Conservation (phyloP, 495 filamentous ascomycete species). For the Xylaria telfairii region DNA sequence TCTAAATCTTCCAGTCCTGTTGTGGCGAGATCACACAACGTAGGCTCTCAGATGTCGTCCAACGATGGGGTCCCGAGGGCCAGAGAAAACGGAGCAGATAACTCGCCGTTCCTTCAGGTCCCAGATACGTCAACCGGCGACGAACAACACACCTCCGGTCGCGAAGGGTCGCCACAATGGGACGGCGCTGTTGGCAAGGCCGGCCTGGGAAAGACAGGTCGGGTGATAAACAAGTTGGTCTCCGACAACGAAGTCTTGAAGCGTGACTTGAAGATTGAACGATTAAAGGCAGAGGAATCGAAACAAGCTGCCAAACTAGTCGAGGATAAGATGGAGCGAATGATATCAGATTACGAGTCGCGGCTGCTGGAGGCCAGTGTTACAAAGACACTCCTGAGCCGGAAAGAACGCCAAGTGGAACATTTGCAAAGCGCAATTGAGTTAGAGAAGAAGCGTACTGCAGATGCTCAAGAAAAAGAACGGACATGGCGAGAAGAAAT, state of each 20-base stretch:
- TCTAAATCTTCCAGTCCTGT: constrained; percentile 33
- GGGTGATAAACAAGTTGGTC: constrained; percentile 88
- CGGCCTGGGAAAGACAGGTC: constrained; percentile 85
- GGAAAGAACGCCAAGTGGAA: constrained; percentile 82
- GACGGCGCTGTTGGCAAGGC: constrained; percentile 79
- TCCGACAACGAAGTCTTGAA: constrained; percentile 86
- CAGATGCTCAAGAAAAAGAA: constrained; percentile 64
- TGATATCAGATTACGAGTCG: constrained; percentile 69
- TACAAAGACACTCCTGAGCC: constrained; percentile 71
- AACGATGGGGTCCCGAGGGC: constrained; percentile 27
- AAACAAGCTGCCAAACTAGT: constrained; percentile 74
- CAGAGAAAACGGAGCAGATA: constrained; percentile 28
- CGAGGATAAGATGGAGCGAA: constrained; percentile 73
- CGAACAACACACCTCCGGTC: constrained; percentile 20
- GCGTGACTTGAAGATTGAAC: constrained; percentile 78
- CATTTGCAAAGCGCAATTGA: constrained; percentile 71
- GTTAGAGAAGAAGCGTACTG: constrained; percentile 67
- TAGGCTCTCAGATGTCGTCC: constrained; percentile 29
- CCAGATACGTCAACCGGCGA: constrained; percentile 45
- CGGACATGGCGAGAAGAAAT: constrained; percentile 65
- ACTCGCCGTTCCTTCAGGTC: constrained; percentile 27
- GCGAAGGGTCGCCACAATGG: constrained; percentile 56
- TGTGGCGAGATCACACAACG: constrained; percentile 27
- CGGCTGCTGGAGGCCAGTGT: constrained; percentile 73
- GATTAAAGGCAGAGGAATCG: constrained; percentile 73